Evolutionary conservation across 2,329 filamentous ascomycete species (phyloP).

Genomic region (Annulohypoxylon truncatum): DNA sequence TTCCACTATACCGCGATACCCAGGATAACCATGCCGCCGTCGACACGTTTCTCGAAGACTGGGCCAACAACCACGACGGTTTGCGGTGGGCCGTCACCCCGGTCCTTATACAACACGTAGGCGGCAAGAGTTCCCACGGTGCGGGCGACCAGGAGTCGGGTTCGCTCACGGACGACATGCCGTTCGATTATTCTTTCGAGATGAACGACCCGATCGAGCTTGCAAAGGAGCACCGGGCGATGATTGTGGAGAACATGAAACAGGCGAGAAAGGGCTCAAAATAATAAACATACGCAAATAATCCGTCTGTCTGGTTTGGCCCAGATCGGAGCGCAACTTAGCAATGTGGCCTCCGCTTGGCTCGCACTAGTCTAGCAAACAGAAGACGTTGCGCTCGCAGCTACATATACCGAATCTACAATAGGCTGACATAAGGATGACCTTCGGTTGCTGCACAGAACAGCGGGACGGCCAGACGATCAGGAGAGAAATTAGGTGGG

Average conservation of each 20-base stretch:
- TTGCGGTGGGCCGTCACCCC: conserved; percentile 45
- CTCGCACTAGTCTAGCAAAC: not conserved
- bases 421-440: not conserved
- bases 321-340: not conserved
- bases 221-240: conserved; percentile 35
- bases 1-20: conserved; percentile 40
- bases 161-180: conserved; percentile 42
- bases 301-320: not conserved
- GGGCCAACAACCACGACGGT: conserved; percentile 33
- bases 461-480: not conserved
- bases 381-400: not conserved
- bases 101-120: conserved; percentile 46
- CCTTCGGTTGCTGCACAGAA: not conserved
- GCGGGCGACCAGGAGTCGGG: conserved; percentile 38
- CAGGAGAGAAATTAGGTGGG: not conserved
- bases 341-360: not conserved
- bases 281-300: not conserved
- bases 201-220: conserved; percentile 40
- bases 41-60: conserved; percentile 44
- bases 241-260: conserved; percentile 18
- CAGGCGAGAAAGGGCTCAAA: not conserved
- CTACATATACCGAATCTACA: not conserved
- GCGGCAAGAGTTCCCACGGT: conserved; percentile 43
- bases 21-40: conserved; percentile 36
- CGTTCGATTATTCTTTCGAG: conserved; percentile 43